phyloP scores from a whole-genome alignment of 2,329 filamentous ascomycete species.

The Pseudocercospora fijiensis region DNA sequence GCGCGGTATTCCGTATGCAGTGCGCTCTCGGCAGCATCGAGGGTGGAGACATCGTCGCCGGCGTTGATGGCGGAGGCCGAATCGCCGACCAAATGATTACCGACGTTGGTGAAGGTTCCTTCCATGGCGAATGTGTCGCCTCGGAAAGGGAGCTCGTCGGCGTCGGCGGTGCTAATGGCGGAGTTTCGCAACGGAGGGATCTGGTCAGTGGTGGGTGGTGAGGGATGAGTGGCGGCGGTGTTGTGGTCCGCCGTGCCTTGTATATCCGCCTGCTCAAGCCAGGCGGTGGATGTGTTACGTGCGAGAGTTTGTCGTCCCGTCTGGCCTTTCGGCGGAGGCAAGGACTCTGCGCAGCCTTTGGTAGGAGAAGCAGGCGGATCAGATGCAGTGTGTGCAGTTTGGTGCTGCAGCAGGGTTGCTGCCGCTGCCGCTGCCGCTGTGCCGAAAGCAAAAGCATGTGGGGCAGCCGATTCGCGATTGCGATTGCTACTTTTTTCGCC shows the following conservation, averaged over 20 bases:
- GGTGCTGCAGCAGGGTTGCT: not conserved
- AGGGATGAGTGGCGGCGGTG: slow-evolving; percentile 9
- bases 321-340: slow-evolving; percentile 6
- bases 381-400: not conserved
- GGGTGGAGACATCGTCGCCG: slow-evolving; percentile 61
- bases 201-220: not conserved
- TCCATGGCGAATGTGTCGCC: slow-evolving; percentile 58
- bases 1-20: slow-evolving; percentile 62
- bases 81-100: slow-evolving; percentile 82
- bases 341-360: slow-evolving; percentile 6
- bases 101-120: slow-evolving; percentile 82
- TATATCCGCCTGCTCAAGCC: not conserved
- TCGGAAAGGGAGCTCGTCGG: not conserved
- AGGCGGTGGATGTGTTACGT: not conserved
- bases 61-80: slow-evolving; percentile 86
- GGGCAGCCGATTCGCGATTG: not conserved
- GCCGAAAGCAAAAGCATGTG: not conserved
- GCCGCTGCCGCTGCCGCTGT: not conserved
- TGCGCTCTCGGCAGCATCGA: slow-evolving; percentile 68
- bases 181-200: slow-evolving; percentile 2
- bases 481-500: not conserved
- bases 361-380: not conserved
- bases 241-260: slow-evolving; percentile 1
- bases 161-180: not conserved
- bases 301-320: slow-evolving; percentile 9